Base-by-base conservation (phyloP, 257 asterid species). In the Plantago major region DNA sequence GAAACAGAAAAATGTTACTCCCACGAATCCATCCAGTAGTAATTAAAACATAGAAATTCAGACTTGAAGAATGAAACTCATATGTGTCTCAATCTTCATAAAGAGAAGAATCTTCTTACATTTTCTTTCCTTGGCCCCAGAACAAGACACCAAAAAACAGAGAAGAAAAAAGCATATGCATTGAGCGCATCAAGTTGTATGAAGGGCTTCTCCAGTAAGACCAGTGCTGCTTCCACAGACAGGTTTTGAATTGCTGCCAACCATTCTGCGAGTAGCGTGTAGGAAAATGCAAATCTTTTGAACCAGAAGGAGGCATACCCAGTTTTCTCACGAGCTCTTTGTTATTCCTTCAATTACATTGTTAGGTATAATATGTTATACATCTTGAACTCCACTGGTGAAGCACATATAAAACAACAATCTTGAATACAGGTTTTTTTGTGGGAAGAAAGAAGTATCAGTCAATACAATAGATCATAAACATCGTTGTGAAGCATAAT, bases 131-230 rank as follows among this genome's bases (percentile, higher is more conserved):
- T 56, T 77, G 81, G 64, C 74, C 70, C 86, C 86, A 78, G 40
- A 79, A 82, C 46, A 82, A 60, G 26, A 55, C 16, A 48, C 89
- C 89, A 12, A 67, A 79, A 55, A 65, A 61, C 14, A 75, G 3
- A 15, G 89, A 61, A 11, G 84, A 15, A 17, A 78, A 55, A 37
- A 82, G 22, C 71, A 75, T 71, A 64, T 67, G 75, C 26, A 68
- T 22, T 14, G 69, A 73, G 42, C 89, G 82, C 63, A 56, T 70
- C 73, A 82, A 71, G 71, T 82, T 82, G 78, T 82, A 79, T 14
- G 85, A 72, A 64, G 89, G 89, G 71, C 85, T 82, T 76, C 89
- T 79, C 89, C 89, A 82, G 60, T 82, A 82, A 42, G 89, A 82
- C 83, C 79, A 82, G 59, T 79, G 42, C 52, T 79, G 89, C 63